Evolutionary conservation across 2,329 filamentous ascomycete species (phyloP), one percentile per base, ranked within the genome.

Genomic region (Diaporthe batatas): DNA sequence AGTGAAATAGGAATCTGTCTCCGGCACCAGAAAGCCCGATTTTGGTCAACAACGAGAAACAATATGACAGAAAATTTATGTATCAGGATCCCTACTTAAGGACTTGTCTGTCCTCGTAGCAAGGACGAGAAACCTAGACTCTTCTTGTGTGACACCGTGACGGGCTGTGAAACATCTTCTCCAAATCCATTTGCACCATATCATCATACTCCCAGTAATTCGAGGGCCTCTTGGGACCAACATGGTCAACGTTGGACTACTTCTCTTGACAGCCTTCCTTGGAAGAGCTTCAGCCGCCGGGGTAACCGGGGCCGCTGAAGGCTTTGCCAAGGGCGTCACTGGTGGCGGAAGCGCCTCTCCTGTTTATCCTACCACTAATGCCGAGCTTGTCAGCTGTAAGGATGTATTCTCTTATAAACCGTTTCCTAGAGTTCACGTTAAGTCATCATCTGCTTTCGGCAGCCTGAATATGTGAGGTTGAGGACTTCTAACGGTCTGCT

Each of bases 261-360:
- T 67, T 14, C 44, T 67, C 2, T 32, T 67, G n/a, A 39, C 62
- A 44, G 44, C 47, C 29, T 12, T 67, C 44, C 32, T 67, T 11
- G 59, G 34, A 25, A 51, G 11, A 25, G 47, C 44, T 10, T 53
- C 4, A 12, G 62, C 68, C 2, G 76, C 73, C 29, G 71, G 70
- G 51, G 82, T 84, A 36, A 79, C 77, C 21, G 82, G 83, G 68
- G 75, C 80, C 10, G 80, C 84, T 16, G 81, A 85, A 73, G 84
- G 84, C 18, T 85, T 86, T 74, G 83, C 82, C 58, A 80, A 81
- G 73, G 87, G 88, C 65, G 87, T 89, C 44, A 92, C 90, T 23
- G 90, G 90, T 54, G 90, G 90, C 77, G 90, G 89, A 65, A 83
- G 77, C 72, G 89, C 87, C 21, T 80, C 83, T 8, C 80, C 88